Percentiles rank a stretch among this genome's conserved stretches.
Evolutionary conservation across 2,329 filamentous ascomycete species (phyloP).

Genomic region (Furcasterigmium sp.): DNA sequence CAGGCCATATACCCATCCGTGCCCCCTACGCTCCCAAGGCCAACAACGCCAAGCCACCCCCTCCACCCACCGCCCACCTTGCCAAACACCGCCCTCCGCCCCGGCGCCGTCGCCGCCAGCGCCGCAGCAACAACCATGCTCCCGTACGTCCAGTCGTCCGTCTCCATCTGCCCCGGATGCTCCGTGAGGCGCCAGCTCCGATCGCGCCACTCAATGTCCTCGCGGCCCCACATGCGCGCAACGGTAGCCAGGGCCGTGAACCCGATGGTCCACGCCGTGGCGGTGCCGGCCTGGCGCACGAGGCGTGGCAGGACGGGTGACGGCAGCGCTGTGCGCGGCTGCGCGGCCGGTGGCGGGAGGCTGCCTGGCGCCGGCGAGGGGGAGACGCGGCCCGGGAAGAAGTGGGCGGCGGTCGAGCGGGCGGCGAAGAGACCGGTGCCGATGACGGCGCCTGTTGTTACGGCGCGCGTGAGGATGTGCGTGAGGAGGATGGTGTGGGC

Average conservation of each 20-base stretch:
- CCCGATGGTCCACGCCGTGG: slow-evolving; percentile 37
- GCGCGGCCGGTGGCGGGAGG: background rate
- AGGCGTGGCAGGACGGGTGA: slow-evolving; percentile 24
- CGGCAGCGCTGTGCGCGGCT: background rate
- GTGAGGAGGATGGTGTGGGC: slow-evolving; percentile 49
- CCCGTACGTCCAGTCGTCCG: slow-evolving; percentile 48
- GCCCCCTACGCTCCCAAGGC: slow-evolving; percentile 43
- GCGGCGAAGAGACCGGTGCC: slow-evolving; percentile 32
- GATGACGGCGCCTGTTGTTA: slow-evolving; percentile 47
- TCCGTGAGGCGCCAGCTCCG: slow-evolving; percentile 56
- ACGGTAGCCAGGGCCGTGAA: slow-evolving; percentile 37
- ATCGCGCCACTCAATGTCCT: slow-evolving; percentile 60
- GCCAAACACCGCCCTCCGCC: slow-evolving; percentile 14
- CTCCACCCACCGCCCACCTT: slow-evolving; percentile 27
- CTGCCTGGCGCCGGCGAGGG: background rate
- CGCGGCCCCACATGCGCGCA: slow-evolving; percentile 47
- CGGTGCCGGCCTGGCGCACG: slow-evolving; percentile 39
- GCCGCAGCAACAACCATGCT: slow-evolving; percentile 26
- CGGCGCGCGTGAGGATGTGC: slow-evolving; percentile 53
- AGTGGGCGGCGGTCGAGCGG: slow-evolving; percentile 19
- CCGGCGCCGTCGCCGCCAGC: slow-evolving; percentile 20
- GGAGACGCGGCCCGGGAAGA: slow-evolving; percentile 6
- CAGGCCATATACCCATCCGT: slow-evolving; percentile 43
- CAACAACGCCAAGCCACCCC: slow-evolving; percentile 36
- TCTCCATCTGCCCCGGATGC: slow-evolving; percentile 50